Evolutionary conservation across 257 asterid genomes (phyloP).

Genomic region (Solanum pimpinellifolium): DNA sequence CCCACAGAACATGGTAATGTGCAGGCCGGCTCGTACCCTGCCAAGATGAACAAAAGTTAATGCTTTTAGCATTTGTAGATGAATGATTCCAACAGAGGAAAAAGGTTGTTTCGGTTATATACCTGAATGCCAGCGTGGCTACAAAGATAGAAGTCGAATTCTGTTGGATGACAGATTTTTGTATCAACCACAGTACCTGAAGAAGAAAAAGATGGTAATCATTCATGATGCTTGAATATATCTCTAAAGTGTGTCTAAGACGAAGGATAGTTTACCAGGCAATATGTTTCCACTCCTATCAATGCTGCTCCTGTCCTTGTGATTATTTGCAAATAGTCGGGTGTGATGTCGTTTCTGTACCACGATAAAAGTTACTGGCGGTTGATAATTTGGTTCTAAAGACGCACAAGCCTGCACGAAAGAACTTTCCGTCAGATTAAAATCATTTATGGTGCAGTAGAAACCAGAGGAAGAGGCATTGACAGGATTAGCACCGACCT

Average conservation of each 20-base stretch:
- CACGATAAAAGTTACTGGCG: conserved; percentile 88
- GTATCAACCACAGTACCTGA: conserved; percentile 94
- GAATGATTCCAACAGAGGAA: background rate
- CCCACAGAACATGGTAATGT: conserved; percentile 98
- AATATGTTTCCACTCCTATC: conserved; percentile 90
- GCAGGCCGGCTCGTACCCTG: conserved; percentile 99
- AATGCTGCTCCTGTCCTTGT: conserved; percentile 74
- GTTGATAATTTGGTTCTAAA: conserved; percentile 91
- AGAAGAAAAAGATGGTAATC: background rate
- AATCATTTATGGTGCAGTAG: background rate
- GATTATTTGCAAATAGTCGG: conserved; percentile 82
- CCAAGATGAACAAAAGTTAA: background rate
- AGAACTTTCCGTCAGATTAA: background rate
- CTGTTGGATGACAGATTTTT: conserved; percentile 95
- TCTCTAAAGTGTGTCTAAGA: background rate
- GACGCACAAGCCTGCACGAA: conserved; percentile 86
- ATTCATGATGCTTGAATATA: background rate
- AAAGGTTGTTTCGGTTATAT: conserved; percentile 9
- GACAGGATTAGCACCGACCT: conserved; percentile 24
- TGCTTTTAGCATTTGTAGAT: background rate
- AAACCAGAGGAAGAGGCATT: background rate
- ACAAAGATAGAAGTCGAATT: conserved; percentile 89
- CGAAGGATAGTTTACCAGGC: conserved; percentile 44
- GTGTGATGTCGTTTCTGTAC: conserved; percentile 98
- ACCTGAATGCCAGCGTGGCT: conserved; percentile 99